phyloP scores from a whole-genome alignment of 2,329 filamentous ascomycete species.

The Sporothrix protearum region DNA sequence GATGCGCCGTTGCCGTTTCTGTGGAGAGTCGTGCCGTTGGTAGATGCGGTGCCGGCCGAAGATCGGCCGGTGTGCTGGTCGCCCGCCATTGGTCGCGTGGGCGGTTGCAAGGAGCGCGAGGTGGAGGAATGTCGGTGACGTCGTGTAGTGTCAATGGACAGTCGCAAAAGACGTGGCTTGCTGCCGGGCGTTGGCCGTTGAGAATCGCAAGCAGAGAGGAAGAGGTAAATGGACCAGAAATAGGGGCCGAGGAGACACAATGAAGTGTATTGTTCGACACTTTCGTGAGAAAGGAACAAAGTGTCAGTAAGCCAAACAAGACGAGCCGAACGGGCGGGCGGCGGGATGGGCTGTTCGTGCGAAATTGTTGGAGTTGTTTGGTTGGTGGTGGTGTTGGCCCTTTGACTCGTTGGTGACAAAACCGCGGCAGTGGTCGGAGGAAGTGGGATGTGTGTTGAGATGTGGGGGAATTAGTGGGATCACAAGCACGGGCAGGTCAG shows the following conservation, averaged over 20 bases:
- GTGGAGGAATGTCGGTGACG: neutral
- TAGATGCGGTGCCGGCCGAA: neutral
- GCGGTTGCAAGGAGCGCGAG: neutral
- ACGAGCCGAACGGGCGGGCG: slow-evolving; percentile 6
- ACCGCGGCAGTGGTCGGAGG: neutral
- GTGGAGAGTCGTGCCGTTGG: slow-evolving; percentile 10
- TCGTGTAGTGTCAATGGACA: too few species aligned
- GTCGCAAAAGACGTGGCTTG: neutral
- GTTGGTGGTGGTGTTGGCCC: neutral
- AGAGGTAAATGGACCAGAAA: neutral
- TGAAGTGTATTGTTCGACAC: neutral
- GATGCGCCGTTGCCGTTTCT: slow-evolving; percentile 7
- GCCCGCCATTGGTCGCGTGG: slow-evolving; percentile 1
- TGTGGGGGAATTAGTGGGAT: neutral
- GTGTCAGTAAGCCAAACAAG: neutral
- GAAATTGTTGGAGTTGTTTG: neutral
- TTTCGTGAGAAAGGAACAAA: neutral
- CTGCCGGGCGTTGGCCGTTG: neutral
- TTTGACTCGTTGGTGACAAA: slow-evolving; percentile 3
- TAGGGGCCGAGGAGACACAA: neutral
- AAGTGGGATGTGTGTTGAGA: slow-evolving; percentile 2
- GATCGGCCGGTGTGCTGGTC: neutral
- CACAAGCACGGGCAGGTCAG: neutral
- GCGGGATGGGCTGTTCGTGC: neutral
- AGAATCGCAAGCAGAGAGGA: neutral